Percentiles rank a stretch among this genome's conserved stretches.
Evolutionary conservation across 306 rosid genomes (phyloP).

Genomic region (Arachis stenosperma): DNA sequence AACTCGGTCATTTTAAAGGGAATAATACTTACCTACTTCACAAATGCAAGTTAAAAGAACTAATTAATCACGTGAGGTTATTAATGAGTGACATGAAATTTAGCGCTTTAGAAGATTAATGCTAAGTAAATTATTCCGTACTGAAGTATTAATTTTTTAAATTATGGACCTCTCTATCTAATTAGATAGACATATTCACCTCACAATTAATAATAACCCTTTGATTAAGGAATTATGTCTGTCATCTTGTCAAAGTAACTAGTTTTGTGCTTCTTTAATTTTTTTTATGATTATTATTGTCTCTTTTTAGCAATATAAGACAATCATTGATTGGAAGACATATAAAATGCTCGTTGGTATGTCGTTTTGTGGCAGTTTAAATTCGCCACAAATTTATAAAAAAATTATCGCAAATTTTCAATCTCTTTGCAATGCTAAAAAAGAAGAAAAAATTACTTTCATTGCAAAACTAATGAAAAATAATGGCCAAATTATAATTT

Average conservation of each 20-base stretch:
- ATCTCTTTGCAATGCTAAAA: too few species aligned
- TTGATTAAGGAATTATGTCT: conserved; percentile 49
- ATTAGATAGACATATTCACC: conserved; percentile 9
- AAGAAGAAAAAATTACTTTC: too few species aligned
- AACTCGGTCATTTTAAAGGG: not conserved
- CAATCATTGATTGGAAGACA: too few species aligned
- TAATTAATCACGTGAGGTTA: conserved; percentile 26
- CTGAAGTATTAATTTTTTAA: too few species aligned
- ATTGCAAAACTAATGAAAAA: too few species aligned
- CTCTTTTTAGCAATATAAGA: conserved; percentile 30
- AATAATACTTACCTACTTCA: not conserved
- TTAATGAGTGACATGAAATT: conserved; percentile 41
- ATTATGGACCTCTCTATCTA: too few species aligned
- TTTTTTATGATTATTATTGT: not conserved
- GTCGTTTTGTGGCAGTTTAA: too few species aligned
- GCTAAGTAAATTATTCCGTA: too few species aligned
- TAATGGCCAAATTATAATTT: too few species aligned
- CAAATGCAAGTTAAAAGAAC: not conserved
- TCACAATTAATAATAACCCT: conserved; percentile 31
- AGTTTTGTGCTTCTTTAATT: conserved; percentile 12
- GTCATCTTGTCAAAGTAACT: conserved; percentile 42
- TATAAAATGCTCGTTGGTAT: too few species aligned
- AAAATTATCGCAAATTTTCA: too few species aligned
- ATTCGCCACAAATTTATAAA: too few species aligned
- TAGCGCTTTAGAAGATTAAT: conserved; percentile 19